Base-by-base conservation (phyloP, 139 green algal genomes). In the Haematococcus lacustris region DNA sequence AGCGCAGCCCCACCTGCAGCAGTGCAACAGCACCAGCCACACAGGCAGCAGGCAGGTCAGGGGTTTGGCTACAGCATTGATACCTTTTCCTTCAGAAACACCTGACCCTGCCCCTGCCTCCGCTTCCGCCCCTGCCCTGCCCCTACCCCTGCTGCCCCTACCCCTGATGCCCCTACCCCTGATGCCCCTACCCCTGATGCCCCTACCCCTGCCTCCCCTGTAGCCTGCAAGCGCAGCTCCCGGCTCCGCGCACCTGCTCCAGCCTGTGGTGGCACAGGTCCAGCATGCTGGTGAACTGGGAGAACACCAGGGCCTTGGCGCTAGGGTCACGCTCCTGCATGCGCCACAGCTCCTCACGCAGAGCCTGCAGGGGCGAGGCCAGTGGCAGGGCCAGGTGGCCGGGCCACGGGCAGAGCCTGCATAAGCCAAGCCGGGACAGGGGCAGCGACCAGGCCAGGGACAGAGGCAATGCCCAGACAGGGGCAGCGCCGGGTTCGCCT, bases 231-330 rank as follows among this genome's bases (percentile, higher is more conserved):
- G n/a, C n/a, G n/a, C n/a, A n/a, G n/a, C n/a, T n/a, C 43, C 9
- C 43, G 17, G 43, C 43, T 28, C 9, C 26, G 0, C 73, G 0
- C 69, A 91, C 88, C 88, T 93, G 84, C 60, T 91, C 70, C 61
- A 97, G 84, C 6, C 92, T 77, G 78, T 83, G 92, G 38, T 86
- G 72, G 53, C 89, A 82, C 25, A 98, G 80, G 63, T 96, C 93
- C 61, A 98, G 82, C 87, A 98, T 96, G 75, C 78, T 91, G 3
- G 93, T 98, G 88, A 97, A 98, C 87, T 98, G 93, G 38, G 47
- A 84, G 85, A 98, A 98, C 40, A 98, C 88, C 39, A 98, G 90
- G 53, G 82, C 87, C 84, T 97, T 97, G 78, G 88, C 84, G 37
- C 71, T 66, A 6, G 90, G 84, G 83, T 97, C 91, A 0, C 73